Base-by-base conservation (phyloP, 2,329 filamentous ascomycete genomes). In the Pleoardoris graminearum region DNA sequence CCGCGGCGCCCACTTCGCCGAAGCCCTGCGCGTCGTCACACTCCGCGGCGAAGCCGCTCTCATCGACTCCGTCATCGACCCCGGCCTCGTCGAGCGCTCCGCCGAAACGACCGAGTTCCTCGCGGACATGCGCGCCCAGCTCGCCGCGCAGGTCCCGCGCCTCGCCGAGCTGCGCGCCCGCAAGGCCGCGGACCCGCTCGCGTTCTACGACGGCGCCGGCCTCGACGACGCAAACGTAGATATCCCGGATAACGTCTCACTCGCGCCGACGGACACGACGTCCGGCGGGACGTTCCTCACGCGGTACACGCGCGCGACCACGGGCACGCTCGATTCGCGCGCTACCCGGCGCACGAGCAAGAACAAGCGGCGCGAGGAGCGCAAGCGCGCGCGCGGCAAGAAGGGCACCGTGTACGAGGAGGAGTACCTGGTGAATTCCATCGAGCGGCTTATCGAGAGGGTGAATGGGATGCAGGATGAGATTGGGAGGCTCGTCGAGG, bases 391-490 rank as follows among this genome's bases (percentile, higher is more conserved):
- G 0, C 81, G 91, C 7, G 94, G 94, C 21, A 93, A 96, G 72
- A 97, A 97, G 79, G 94, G 94, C 10, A 96, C 90, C 14, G 90
- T 99, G 4, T 99, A 99, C 73, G 94, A 99, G 73, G 93, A 97
- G 69, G 94, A 97, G 74, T 99, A 99, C 72, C 83, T 99, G 4
- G 87, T 96, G 53, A 94, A 92, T 71, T 93, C 88, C 61, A 86
- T 97, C 30, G 84, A 87, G 11, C 81, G 94, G 21, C 80, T 99
- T 29, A 84, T 96, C 12, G 91, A 96, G 71, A 82, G 92, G 30
- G 85, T 96, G 19, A 91, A 92, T 71, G 80, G 79, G 19, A 82
- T 87, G 2, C 82, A 85, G 45, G 80, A 83, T 0, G 94, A 99
- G 70, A 84, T 90, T 0, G 82, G 85, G 66, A 77, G 86, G 14